Evolutionary conservation across 257 asterid species (phyloP), one percentile per base, ranked within the genome.

Genomic region (Gentiana macrophylla): DNA sequence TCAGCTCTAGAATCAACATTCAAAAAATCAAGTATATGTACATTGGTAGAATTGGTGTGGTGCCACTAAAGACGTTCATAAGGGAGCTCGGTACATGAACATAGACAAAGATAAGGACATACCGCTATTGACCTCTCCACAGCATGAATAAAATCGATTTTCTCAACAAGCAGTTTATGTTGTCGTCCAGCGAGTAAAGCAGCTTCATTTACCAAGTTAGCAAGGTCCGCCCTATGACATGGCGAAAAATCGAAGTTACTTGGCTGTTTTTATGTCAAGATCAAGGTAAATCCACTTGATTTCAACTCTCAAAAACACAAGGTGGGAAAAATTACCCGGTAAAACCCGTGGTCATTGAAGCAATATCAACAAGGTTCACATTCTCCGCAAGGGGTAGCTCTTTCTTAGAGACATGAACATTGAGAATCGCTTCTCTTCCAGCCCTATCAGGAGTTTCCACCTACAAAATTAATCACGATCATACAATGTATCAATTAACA

Each of bases 41-140:
- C 24, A 24, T 24, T 24, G 2, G 46, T 41, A 41, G 46, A 41
- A 41, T 24, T 24, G 9, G 9, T 3, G 11, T 5, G 24, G 46
- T 13, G 1, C 12, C 32, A 49, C 36, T 33, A 1, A 57, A 59
- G 9, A 2, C 2, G 9, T 5, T 41, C 1, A 41, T 41, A 41
- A 41, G 6, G 41, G 38, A 37, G 38, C 7, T 49, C 6, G 5
- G 32, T 13, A 32, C n/a, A 24, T 33, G 60, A 12, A 13, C 44
- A 32, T 24, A 53, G 65, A 48, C 52, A 67, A 60, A 46, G 24
- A 24, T 24, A 24, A 24, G 32, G 66, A 66, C 67, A 60, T 52
- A 76, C 98, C 81, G 98, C 98, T 61, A 92, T 87, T 35, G 98
- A 92, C 63, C 98, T 83, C 80, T 92, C 98, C 55, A 92, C 98